Evolutionary conservation across 768 basidiomycete genomes (phyloP), one percentile per base, ranked within the genome.

Genomic region (Psilocybe sp.): DNA sequence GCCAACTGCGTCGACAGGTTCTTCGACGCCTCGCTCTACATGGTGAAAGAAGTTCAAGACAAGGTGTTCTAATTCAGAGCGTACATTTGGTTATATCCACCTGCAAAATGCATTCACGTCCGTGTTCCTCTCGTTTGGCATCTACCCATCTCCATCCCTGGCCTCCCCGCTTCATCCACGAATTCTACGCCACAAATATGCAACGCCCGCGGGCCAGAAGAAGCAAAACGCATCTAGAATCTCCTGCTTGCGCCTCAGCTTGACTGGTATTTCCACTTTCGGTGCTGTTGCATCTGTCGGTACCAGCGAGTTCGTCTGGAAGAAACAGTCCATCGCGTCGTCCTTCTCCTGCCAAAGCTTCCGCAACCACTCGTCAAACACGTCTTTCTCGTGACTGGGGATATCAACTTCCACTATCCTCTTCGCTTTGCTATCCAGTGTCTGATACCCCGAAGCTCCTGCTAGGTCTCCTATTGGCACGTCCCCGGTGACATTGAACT

Each of bases 1-100:
- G 72, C 78, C 46, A 94, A 95, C 69, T 97, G 95, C 63, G 92
- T 96, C 44, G 90, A 91, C 50, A 77, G 94, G 50, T 98, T 97
- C 73, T 72, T 98, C 59, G 95, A 98, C 71, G 81, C 85, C 34
- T 88, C 84, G 62, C 67, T 92, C 37, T 89, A 81, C 70, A 79
- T 98, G 74, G 85, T 97, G 50, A 81, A 82, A 55, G 77, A 80
- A 50, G 75, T 85, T 31, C 78, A 82, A 53, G 66, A 75, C 53
- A 77, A 80, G 57, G 62, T 33, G 20, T 54, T 23, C 49, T 50
- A 40, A 44, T 19, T 18, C 51, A 59, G 40, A 38, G 46, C 12
- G 53, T 53, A 52, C 53, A 56, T 57, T 57, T 54, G 23, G 49
- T 46, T 28, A 36, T 47, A 52, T 49, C 46, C 36, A 36, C 39